Conservation (phyloP, 352 stramenopile species). For the Plasmopara halstedii region DNA sequence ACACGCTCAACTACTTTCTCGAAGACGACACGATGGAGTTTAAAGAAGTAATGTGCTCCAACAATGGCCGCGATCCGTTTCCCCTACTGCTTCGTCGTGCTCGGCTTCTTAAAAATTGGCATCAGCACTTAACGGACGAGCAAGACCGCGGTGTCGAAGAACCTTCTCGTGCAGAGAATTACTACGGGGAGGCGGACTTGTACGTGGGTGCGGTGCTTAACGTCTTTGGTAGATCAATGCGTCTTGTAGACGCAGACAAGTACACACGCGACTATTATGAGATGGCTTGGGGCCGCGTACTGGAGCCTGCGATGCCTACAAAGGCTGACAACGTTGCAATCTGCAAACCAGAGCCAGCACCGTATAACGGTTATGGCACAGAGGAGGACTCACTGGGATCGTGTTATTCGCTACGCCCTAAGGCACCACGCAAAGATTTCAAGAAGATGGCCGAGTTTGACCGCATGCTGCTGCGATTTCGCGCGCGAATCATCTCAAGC, state of each 20-base stretch:
- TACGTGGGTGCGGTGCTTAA: constrained; percentile 55
- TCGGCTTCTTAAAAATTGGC: constrained; percentile 62
- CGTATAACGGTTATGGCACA: constrained; percentile 70
- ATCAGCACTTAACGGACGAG: constrained; percentile 53
- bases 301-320: constrained; percentile 36
- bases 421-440: constrained; percentile 71
- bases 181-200: constrained; percentile 69
- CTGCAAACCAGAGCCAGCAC: constrained; percentile 42
- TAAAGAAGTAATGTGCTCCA: constrained; percentile 69
- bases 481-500: constrained; percentile 56
- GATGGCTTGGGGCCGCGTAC: constrained; percentile 49
- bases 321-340: constrained; percentile 41
- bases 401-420: constrained; percentile 51
- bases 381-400: constrained; percentile 73
- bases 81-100: constrained; percentile 58
- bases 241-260: constrained; percentile 65
- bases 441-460: constrained; percentile 75
- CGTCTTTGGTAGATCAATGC: constrained; percentile 61
- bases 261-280: constrained; percentile 74
- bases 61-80: constrained; percentile 79
- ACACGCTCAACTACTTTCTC: constrained; percentile 82
- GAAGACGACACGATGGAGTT: constrained; percentile 88
- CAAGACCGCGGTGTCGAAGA: constrained; percentile 75
- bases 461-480: constrained; percentile 70
- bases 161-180: constrained; percentile 44